Evolutionary conservation across 148 eudicot species (phyloP).

Genomic region (Polygonum maritimum): DNA sequence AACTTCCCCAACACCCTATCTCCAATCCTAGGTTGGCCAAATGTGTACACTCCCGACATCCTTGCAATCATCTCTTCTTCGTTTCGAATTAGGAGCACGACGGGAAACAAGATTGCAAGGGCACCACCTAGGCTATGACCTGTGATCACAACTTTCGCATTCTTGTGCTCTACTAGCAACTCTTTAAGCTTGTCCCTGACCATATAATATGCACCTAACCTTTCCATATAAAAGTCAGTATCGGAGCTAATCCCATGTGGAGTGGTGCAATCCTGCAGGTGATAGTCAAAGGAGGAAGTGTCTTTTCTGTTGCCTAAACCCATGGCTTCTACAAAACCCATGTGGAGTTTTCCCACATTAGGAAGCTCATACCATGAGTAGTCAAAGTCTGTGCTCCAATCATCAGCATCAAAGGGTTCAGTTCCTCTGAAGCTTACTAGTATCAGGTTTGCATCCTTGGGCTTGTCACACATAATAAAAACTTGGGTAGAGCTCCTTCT

Average conservation of each 20-base stretch:
- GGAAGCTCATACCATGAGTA: conserved; percentile 46
- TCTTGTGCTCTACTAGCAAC: conserved; percentile 16
- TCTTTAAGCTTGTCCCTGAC: conserved; percentile 36
- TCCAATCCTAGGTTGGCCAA: conserved; percentile 84
- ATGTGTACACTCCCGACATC: conserved; percentile 53
- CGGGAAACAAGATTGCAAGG: conserved; percentile 54
- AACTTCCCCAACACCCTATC: conserved; percentile 38
- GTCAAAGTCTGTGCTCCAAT: conserved; percentile 64
- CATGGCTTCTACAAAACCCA: conserved; percentile 64
- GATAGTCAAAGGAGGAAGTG: neutral
- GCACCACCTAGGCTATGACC: conserved; percentile 93
- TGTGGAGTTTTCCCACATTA: conserved; percentile 48
- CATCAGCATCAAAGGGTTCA: conserved; percentile 44
- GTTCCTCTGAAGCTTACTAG: conserved; percentile 67
- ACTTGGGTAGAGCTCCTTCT: conserved; percentile 42
- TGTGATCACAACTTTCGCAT: conserved; percentile 44
- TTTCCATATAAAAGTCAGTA: too few relatives aligned
- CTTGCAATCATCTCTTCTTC: conserved; percentile 32
- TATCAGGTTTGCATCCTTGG: conserved; percentile 23
- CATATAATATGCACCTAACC: conserved; percentile 37
- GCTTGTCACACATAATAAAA: conserved; percentile 32
- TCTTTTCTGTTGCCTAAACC: conserved; percentile 32
- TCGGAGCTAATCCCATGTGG: too few relatives aligned
- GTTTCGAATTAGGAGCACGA: conserved; percentile 41
- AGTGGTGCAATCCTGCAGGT: neutral